These are phyloP conservation scores for Monilinia vaccinii-corymbosi DNA, from an alignment of 2,329 filamentous ascomycete species.

Conservation along the genomic window DNA sequence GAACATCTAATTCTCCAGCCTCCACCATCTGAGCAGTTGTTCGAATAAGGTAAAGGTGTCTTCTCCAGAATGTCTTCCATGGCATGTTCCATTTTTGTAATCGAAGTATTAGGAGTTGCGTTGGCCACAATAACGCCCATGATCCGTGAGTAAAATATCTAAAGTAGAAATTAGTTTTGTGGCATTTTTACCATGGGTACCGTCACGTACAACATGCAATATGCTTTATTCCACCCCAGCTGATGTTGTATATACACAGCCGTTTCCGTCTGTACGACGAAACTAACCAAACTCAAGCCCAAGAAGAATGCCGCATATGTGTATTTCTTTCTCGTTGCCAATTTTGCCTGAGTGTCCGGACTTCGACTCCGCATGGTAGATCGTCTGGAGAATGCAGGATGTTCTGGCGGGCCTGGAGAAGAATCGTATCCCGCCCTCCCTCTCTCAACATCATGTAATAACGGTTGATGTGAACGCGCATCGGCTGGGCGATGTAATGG, in stretches of 20 bases:
- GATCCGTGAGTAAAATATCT: conserved; percentile 88
- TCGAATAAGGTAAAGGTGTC: conserved; percentile 53
- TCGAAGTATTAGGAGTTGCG: conserved; percentile 71
- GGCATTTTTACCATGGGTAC: neutral
- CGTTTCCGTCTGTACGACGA: conserved; percentile 91
- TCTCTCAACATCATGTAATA: conserved; percentile 27
- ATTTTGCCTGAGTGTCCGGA: conserved; percentile 54
- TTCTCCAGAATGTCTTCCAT: conserved; percentile 79
- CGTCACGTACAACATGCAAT: conserved; percentile 79
- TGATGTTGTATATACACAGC: conserved; percentile 91
- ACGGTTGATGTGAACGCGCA: conserved; percentile 32
- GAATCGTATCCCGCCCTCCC: conserved; percentile 27
- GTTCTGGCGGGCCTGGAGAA: conserved; percentile 15
- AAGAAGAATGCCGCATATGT: conserved; percentile 80
- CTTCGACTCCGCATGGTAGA: conserved; percentile 71
- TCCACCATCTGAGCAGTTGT: conserved; percentile 79
- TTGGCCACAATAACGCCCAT: conserved; percentile 83
- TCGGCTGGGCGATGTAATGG: conserved; percentile 31
- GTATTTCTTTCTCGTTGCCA: conserved; percentile 72
- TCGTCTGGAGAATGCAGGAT: conserved; percentile 39
- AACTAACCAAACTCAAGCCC: conserved; percentile 71
- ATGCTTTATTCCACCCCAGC: conserved; percentile 94
- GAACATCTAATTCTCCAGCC: conserved; percentile 62
- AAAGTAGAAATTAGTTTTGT: conserved; percentile 8
- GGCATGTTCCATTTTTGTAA: conserved; percentile 69